phyloP scores from a whole-genome alignment of 1,284 basidiomycete species.

The Cryptococcus sp. region DNA sequence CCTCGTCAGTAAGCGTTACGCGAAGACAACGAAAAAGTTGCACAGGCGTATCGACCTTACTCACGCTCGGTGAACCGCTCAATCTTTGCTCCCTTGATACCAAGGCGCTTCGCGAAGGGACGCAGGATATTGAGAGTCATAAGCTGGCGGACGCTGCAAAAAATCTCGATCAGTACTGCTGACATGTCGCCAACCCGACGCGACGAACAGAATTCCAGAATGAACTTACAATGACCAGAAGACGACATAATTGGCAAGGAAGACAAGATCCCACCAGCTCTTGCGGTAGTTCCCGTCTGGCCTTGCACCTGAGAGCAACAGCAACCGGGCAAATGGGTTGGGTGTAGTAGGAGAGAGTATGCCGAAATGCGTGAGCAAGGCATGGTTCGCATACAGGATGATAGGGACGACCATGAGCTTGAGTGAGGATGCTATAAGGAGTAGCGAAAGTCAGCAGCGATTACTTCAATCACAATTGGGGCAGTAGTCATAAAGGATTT shows the following conservation, averaged over 20 bases:
- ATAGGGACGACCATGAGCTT: constrained; percentile 73
- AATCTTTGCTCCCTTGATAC: constrained; percentile 68
- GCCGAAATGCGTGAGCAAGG: constrained; percentile 52
- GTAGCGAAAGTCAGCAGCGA: background rate
- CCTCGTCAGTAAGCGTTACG: background rate
- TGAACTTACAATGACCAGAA: constrained; percentile 75
- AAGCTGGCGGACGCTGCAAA: constrained; percentile 67
- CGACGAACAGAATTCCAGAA: too few relatives aligned
- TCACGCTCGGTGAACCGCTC: constrained; percentile 79
- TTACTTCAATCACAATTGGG: too few relatives aligned
- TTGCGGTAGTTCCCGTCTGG: constrained; percentile 69
- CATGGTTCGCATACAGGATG: constrained; percentile 73
- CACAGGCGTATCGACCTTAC: constrained; percentile 5
- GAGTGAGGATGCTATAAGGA: constrained; percentile 64
- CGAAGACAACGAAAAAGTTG: background rate
- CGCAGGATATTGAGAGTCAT: constrained; percentile 69
- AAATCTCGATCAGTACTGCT: background rate
- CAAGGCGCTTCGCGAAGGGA: constrained; percentile 70
- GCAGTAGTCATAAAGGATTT: background rate
- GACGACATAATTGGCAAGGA: constrained; percentile 83
- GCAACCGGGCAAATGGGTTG: constrained; percentile 76
- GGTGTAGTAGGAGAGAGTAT: constrained; percentile 53
- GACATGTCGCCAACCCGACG: background rate
- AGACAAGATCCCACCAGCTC: constrained; percentile 74
- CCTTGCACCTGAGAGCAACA: constrained; percentile 74